Base-by-base conservation (phyloP, 495 filamentous ascomycete genomes). In the Penicillium pulvis region DNA sequence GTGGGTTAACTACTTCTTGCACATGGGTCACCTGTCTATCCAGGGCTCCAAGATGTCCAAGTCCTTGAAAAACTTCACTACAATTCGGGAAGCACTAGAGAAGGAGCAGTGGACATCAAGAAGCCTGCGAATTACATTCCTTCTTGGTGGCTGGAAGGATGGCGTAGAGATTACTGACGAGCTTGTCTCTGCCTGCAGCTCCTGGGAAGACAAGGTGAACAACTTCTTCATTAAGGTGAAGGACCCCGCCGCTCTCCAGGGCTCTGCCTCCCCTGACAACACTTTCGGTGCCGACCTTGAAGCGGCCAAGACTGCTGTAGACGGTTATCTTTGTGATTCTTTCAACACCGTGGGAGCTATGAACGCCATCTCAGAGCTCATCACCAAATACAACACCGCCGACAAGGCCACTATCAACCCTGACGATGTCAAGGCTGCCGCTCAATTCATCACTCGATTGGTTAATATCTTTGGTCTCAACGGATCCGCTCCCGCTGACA, bases 1-100 rank as follows among this genome's bases (percentile, higher is more conserved):
- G 57, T 96, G 92, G 92, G 88, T 96, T 39, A 96, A 93, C 65
- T 97, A 98, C 74, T 98, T 98, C 73, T 66, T 97, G 55, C 93
- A 97, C 70, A 96, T 95, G 89, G 93, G 93, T 7, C 93, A 98
- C 70, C 76, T 98, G 45, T 90, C 87, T 20, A 97, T 98, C 56
- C 80, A 86, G 36, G 93, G 94, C 0, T 88, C 85, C 6, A 98
- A 98, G 70, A 98, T 98, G 94, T 90, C 86, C 48, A 97, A 98
- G 73, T 89, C 84, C 6, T 70, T 98, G 56, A 98, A 98, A 79
- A 98, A 97, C 74, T 98, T 97, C 72, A 91, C 90, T n/a, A 96
- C 94, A 0, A 96, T 98, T 58, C 83, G 89, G 9, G 89, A 94
- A 63, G 92, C 92, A 0, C 78, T 98, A 1, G 81, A 80, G 7